Evolutionary conservation across 805 yeast species (phyloP).

Genomic region (Lipomyces spencermartinsiae): DNA sequence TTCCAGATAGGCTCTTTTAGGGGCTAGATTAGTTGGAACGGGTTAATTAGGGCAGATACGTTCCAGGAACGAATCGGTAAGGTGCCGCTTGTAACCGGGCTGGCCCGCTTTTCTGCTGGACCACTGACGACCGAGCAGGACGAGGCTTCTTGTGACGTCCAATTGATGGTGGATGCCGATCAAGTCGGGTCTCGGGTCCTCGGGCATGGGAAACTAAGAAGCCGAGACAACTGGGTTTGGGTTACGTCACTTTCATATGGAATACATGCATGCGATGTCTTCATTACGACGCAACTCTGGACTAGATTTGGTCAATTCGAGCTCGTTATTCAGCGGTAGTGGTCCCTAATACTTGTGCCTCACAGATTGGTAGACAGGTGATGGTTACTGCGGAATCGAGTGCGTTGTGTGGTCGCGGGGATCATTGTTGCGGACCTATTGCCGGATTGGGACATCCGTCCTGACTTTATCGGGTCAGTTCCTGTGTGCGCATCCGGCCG

Average conservation of each 20-base stretch:
- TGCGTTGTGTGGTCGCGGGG: neutral
- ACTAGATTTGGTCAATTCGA: neutral
- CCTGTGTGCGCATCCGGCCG: neutral
- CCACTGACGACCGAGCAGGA: too few relatives aligned
- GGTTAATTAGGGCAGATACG: too few relatives aligned
- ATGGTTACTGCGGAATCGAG: neutral
- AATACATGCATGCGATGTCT: too few relatives aligned
- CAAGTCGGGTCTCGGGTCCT: too few relatives aligned
- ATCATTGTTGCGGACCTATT: neutral
- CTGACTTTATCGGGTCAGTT: too few relatives aligned
- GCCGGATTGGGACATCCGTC: constrained; percentile 1
- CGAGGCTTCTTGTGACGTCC: too few relatives aligned
- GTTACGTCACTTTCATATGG: too few relatives aligned
- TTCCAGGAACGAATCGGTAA: neutral
- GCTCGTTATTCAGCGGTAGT: neutral
- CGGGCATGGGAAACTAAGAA: too few relatives aligned
- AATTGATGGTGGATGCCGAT: too few relatives aligned
- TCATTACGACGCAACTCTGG: neutral
- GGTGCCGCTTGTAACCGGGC: neutral
- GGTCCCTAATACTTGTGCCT: neutral
- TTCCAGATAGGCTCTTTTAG: neutral
- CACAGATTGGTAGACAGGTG: neutral
- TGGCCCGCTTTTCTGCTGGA: too few relatives aligned
- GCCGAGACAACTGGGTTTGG: neutral
- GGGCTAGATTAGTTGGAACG: neutral